phyloP scores from a whole-genome alignment of 768 basidiomycete genomes.

The Termitomyces eurrhizus region DNA sequence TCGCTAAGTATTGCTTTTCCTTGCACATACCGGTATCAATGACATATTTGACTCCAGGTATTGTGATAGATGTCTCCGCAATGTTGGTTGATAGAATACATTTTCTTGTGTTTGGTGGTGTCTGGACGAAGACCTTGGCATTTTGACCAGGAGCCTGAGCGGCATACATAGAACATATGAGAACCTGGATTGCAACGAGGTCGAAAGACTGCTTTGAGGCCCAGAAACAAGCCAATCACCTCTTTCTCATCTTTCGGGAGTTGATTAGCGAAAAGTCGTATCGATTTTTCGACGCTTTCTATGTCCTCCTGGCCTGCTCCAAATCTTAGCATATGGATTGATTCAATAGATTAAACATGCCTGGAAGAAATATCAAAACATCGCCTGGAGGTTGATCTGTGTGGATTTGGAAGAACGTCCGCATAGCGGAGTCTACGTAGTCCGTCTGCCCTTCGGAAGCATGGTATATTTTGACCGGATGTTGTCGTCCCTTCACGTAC shows the following conservation, averaged over 20 bases:
- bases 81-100: conserved; percentile 97
- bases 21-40: conserved; percentile 96
- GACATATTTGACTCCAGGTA: conserved; percentile 92
- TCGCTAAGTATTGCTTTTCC: conserved; percentile 82
- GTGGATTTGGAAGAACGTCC: conserved; percentile 95
- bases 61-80: conserved; percentile 96
- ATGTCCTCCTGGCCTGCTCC: conserved; percentile 94
- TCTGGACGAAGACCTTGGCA: conserved; percentile 66
- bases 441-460: conserved; percentile 70
- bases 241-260: conserved; percentile 55
- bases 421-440: conserved; percentile 85
- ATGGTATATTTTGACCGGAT: conserved; percentile 85
- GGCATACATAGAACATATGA: conserved; percentile 81
- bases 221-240: conserved; percentile 31
- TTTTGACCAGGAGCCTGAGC: conserved; percentile 78
- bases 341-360: conserved; percentile 27
- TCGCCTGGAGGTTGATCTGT: conserved; percentile 76
- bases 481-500: conserved; percentile 91
- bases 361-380: conserved; percentile 91
- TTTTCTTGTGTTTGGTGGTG: conserved; percentile 72
- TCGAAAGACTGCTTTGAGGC: not conserved
- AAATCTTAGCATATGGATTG: not conserved
- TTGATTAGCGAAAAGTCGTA: conserved; percentile 63
- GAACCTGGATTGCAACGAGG: conserved; percentile 42
- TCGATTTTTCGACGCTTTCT: conserved; percentile 76